Conservation (phyloP, 176 grass and related monocot genomes). For the Poa annua region DNA sequence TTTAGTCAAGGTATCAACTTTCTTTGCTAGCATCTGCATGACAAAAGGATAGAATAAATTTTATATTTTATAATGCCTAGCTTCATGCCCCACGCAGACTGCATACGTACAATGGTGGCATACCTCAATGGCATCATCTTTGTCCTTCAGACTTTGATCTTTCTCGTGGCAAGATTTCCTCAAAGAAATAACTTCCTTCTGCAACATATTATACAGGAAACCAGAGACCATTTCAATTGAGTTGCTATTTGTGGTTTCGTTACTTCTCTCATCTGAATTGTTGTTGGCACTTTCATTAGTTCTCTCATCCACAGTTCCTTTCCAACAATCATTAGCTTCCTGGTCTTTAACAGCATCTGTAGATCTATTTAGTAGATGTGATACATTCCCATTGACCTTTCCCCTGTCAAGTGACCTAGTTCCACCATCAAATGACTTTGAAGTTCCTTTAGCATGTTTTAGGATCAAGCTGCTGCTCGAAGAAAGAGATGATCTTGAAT, state of each 20-base stretch:
- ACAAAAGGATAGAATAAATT: constrained; percentile 9
- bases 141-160: constrained; percentile 95
- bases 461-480: constrained; percentile 80
- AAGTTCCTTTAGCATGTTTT: constrained; percentile 95
- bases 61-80: constrained; percentile 13
- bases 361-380: constrained; percentile 79
- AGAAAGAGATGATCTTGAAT: constrained; percentile 91
- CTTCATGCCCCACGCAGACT: not conserved
- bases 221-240: constrained; percentile 78
- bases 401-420: constrained; percentile 85
- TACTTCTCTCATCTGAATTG: constrained; percentile 59
- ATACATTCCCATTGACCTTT: constrained; percentile 69
- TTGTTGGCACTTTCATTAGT: constrained; percentile 50
- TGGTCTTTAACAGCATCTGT: constrained; percentile 73
- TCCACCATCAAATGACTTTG: constrained; percentile 99
- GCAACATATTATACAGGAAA: constrained; percentile 94
- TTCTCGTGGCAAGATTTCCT: constrained; percentile 93
- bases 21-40: constrained; percentile 83
- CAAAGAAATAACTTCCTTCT: constrained; percentile 90
- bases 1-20: constrained; percentile 96
- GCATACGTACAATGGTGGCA: constrained; percentile 16
- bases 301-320: constrained; percentile 64
- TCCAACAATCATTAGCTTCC: constrained; percentile 65
- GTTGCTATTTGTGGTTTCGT: constrained; percentile 57
- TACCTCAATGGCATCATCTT: constrained; percentile 96